phyloP scores from a whole-genome alignment of 768 basidiomycete genomes.

The Suillus cothurnatus region DNA sequence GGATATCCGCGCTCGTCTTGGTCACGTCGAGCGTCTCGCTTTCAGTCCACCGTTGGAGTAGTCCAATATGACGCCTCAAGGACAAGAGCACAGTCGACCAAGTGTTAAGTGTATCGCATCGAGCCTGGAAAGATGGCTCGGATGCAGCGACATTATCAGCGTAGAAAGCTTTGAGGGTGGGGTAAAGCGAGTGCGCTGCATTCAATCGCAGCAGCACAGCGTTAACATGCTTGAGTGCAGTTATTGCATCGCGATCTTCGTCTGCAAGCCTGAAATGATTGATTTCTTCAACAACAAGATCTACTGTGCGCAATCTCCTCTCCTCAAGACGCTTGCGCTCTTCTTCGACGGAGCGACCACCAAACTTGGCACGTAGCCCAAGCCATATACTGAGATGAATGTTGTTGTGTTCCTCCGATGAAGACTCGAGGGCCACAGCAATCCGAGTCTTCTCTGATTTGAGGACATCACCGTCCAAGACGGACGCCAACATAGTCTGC shows the following conservation, averaged over 20 bases:
- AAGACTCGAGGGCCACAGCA: slow-evolving; percentile 72
- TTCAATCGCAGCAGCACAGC: slow-evolving; percentile 75
- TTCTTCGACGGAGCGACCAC: slow-evolving; percentile 78
- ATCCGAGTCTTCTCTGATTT: slow-evolving; percentile 95
- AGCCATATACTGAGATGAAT: slow-evolving; percentile 81
- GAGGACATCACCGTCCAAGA: slow-evolving; percentile 91
- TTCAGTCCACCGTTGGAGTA: slow-evolving; percentile 92
- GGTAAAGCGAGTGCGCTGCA: slow-evolving; percentile 85
- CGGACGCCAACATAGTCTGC: slow-evolving; percentile 94
- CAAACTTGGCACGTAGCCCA: slow-evolving; percentile 84
- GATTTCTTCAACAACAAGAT: slow-evolving; percentile 83
- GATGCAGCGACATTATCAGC: slow-evolving; percentile 74
- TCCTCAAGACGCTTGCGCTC: slow-evolving; percentile 85
- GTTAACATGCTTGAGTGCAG: slow-evolving; percentile 63
- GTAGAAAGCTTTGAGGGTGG: slow-evolving; percentile 77
- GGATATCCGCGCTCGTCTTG: slow-evolving; percentile 64
- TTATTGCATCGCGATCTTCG: slow-evolving; percentile 33
- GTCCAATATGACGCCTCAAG: slow-evolving; percentile 78
- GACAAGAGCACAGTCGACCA: slow-evolving; percentile 89
- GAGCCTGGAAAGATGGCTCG: slow-evolving; percentile 69
- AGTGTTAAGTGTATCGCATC: slow-evolving; percentile 86
- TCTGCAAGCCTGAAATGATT: slow-evolving; percentile 68
- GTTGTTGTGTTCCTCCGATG: slow-evolving; percentile 69
- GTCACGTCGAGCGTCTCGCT: slow-evolving; percentile 89
- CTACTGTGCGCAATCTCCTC: slow-evolving; percentile 76